Conservation (phyloP, 441 rosid species). For the Eugenia klotzschiana region DNA sequence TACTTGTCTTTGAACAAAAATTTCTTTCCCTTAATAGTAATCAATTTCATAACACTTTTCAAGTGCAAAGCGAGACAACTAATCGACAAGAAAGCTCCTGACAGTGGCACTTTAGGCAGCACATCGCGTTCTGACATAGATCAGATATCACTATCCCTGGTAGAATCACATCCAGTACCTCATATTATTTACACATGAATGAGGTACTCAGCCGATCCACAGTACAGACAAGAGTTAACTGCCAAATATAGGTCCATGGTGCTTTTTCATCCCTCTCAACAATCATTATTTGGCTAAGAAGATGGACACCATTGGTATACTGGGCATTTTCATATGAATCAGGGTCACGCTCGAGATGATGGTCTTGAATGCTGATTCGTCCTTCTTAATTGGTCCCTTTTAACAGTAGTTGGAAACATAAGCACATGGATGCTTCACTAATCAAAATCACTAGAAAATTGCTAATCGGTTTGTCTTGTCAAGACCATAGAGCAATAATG, state of each 20-base stretch:
- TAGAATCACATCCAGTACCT: background rate
- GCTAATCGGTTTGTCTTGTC: slow-evolving; percentile 15
- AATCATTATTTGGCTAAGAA: background rate
- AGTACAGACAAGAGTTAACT: background rate
- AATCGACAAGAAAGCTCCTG: slow-evolving; percentile 13
- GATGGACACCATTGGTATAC: background rate
- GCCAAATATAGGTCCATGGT: background rate
- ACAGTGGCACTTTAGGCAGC: background rate
- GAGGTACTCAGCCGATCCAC: background rate
- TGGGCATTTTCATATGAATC: background rate
- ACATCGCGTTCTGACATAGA: background rate
- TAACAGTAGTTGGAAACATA: slow-evolving; percentile 17
- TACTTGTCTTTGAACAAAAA: slow-evolving; percentile 13
- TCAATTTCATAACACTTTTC: background rate
- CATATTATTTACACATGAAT: background rate
- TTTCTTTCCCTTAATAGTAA: background rate
- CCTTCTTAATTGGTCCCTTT: slow-evolving; percentile 15
- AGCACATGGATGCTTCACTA: slow-evolving; percentile 27
- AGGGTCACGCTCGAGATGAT: slow-evolving; percentile 8
- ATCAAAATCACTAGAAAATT: slow-evolving; percentile 19
- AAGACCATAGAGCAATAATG: slow-evolving; percentile 14
- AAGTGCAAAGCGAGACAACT: slow-evolving; percentile 13
- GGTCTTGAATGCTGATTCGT: background rate
- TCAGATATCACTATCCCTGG: background rate
- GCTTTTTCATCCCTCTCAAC: background rate